Evolutionary conservation across 228 moss, liverwort and hornwort genomes (phyloP).

Genomic region (Sphagnum magellanicum): DNA sequence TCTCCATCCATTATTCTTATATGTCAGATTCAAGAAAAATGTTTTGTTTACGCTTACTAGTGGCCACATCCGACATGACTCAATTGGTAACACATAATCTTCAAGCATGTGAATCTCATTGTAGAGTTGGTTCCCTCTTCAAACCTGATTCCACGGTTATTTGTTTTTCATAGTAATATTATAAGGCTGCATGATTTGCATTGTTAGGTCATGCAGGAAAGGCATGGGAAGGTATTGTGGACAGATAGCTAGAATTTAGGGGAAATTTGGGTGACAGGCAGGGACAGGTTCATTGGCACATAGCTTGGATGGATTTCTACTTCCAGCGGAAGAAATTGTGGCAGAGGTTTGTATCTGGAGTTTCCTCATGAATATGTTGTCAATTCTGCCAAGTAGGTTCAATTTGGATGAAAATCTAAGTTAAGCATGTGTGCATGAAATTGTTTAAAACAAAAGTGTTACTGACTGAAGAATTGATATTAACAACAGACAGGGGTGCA

Average conservation of each 20-base stretch:
- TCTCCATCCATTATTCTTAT: not conserved
- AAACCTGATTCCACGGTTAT: not conserved
- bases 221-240: conserved; percentile 1
- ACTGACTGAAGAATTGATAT: not conserved
- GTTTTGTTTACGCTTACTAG: not conserved
- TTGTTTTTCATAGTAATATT: not conserved
- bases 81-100: not conserved
- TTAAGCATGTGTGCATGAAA: not conserved
- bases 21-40: not conserved
- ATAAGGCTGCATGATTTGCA: not conserved
- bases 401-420: too few species aligned
- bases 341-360: conserved; percentile 47
- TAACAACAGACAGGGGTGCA: conserved; percentile 10
- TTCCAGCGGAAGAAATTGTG: conserved; percentile 59
- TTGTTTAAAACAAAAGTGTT: not conserved
- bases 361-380: not conserved
- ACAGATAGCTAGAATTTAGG: not conserved
- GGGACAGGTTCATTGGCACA: conserved; percentile 35
- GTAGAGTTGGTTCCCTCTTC: not conserved
- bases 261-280: conserved; percentile 37
- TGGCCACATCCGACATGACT: not conserved
- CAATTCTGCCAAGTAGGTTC: not conserved
- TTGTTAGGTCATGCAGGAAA: not conserved
- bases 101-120: not conserved
- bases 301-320: conserved; percentile 55